Base-by-base conservation (phyloP, 345 rosid species). In the Gossypioides kirkii region DNA sequence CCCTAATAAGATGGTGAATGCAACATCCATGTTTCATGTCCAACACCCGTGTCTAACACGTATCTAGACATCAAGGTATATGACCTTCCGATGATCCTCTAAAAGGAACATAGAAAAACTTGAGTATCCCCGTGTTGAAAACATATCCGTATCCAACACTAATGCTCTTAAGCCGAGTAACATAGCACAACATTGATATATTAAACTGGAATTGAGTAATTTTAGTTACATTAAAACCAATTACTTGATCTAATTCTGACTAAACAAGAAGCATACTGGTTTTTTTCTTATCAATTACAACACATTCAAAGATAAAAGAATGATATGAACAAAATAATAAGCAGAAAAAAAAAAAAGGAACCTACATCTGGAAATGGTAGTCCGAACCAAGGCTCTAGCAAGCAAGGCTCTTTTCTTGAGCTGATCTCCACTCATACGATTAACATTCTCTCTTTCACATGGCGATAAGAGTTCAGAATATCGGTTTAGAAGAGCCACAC, bases 311-410 rank as follows among this genome's bases (percentile, higher is more conserved):
- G 38, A 32, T 32, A 32, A 32, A 32, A 32, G 38, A 32, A 32
- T 5, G 38, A 32, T 5, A 32, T 6, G 38, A 32, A 32, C 6
- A 9, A 20, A 45, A 61, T 7, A 68, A 4, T 10, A 16, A 61
- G 65, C 55, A 32, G 8, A 2, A 58, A 17, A 32, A 42, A 65
- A 23, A 13, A 32, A 42, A 61, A 23, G 25, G 10, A 22, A 68
- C 94, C 41, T 85, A 95, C 99, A 95, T 90, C 98, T 88, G 1
- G 99, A 88, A 73, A 95, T 82, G 69, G 93, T 91, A 60, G 98
- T 91, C 42, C 98, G 94, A 81, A 92, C 93, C 84, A 95, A 78
- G 45, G 87, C 80, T 47, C 96, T 96, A 25, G 97, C 91, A 60
- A 95, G 88, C 73, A 95, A 68, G 49, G 96, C 96, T 65, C 86